Evolutionary conservation across 371 early-diverging fungal genomes (phyloP).

Genomic region (Saksenaea vasiformis): DNA sequence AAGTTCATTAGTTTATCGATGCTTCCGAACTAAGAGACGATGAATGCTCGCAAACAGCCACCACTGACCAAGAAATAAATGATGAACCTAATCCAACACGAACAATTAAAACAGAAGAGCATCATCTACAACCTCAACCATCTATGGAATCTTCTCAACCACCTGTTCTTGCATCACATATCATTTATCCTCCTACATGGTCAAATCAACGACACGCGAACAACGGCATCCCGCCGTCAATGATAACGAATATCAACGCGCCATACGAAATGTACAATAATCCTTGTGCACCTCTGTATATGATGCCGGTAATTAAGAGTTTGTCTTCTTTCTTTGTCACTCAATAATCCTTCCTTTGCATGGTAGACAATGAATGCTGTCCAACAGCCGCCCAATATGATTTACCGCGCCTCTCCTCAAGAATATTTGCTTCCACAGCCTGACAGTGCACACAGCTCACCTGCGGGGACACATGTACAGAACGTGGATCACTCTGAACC

Average conservation of each 20-base stretch:
- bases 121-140: neutral
- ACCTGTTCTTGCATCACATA: neutral
- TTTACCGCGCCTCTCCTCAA: neutral
- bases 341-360: neutral
- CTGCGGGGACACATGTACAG: neutral
- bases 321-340: neutral
- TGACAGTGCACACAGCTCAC: neutral
- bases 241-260: neutral
- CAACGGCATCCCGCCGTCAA: neutral
- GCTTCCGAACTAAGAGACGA: neutral
- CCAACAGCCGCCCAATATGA: neutral
- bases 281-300: neutral
- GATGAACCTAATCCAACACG: neutral
- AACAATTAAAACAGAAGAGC: neutral
- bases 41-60: neutral
- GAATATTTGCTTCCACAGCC: neutral
- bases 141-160: neutral
- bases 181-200: neutral
- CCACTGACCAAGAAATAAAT: neutral
- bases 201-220: neutral
- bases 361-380: neutral
- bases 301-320: neutral
- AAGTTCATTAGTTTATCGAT: neutral
- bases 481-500: neutral
- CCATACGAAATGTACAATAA: constrained; percentile 1